phyloP scores from a whole-genome alignment of 768 basidiomycete genomes.

The Melanogaster broomeanus region DNA sequence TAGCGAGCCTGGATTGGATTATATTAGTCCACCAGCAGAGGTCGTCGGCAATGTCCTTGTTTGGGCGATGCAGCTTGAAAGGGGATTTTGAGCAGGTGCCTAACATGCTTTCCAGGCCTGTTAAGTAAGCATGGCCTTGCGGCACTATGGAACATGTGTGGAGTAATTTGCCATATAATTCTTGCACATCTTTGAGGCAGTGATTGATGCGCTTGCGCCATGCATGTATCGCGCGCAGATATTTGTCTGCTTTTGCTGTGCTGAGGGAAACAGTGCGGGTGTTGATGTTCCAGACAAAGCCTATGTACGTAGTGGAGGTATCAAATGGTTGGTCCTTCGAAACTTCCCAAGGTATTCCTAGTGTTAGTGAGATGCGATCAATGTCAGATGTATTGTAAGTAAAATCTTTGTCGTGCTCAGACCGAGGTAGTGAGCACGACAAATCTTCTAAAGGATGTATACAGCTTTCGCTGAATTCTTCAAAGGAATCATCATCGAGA shows the following conservation, averaged over 20 bases:
- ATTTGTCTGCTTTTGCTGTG: slow-evolving; percentile 29
- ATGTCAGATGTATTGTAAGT: no score
- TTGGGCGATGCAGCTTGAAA: slow-evolving; percentile 25
- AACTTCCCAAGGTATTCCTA: slow-evolving; percentile 34
- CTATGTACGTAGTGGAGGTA: slow-evolving; percentile 19
- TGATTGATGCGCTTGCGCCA: slow-evolving; percentile 30
- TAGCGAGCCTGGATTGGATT: background rate
- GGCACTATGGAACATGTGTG: slow-evolving; percentile 37
- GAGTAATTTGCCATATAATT: slow-evolving; percentile 42
- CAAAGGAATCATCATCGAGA: no score
- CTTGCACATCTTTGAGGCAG: slow-evolving; percentile 33
- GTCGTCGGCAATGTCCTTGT: slow-evolving; percentile 12
- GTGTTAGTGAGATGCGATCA: no score
- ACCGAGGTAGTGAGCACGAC: no score
- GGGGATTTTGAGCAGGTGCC: slow-evolving; percentile 19
- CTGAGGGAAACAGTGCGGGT: slow-evolving; percentile 16
- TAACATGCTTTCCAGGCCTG: slow-evolving; percentile 38
- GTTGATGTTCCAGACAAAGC: slow-evolving; percentile 35
- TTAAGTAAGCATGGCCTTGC: slow-evolving; percentile 39
- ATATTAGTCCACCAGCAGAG: slow-evolving; percentile 37
- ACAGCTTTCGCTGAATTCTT: no score
- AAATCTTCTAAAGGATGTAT: no score
- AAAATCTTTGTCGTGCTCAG: no score
- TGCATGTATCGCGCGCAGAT: slow-evolving; percentile 22
- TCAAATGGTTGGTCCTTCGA: slow-evolving; percentile 31